phyloP scores from a whole-genome alignment of 1,139 yeast species.

The Kodamaea alishanica region DNA sequence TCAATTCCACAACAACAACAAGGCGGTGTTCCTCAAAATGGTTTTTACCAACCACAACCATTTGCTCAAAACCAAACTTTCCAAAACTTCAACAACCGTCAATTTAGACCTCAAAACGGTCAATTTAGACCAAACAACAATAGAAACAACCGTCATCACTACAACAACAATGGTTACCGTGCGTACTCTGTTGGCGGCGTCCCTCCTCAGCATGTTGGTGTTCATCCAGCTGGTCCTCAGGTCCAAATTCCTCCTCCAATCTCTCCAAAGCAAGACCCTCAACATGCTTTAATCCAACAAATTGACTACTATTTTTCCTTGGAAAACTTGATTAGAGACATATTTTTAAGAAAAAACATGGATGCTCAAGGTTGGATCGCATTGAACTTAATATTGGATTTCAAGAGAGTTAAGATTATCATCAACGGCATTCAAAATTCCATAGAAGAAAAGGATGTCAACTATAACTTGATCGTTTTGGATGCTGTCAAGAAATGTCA shows the following conservation, averaged over 20 bases:
- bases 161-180: constrained; percentile 17
- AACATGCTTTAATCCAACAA: constrained; percentile 56
- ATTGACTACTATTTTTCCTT: constrained; percentile 85
- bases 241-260: constrained; percentile 46
- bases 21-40: constrained; percentile 17
- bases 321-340: constrained; percentile 81
- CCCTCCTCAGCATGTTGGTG: constrained; percentile 12
- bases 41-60: constrained; percentile 27
- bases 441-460: constrained; percentile 23
- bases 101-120: constrained; percentile 16
- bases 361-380: constrained; percentile 69
- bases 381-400: constrained; percentile 58
- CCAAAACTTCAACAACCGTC: constrained; percentile 19
- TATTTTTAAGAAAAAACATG: constrained; percentile 77
- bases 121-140: constrained; percentile 23
- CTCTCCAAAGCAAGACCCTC: constrained; percentile 47
- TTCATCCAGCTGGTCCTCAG: constrained; percentile 18
- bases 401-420: constrained; percentile 67
- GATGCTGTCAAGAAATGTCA: constrained; percentile 34
- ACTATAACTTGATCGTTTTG: constrained; percentile 26
- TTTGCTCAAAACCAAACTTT: constrained; percentile 22
- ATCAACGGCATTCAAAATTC: constrained; percentile 39
- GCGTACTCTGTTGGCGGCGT: constrained; percentile 15
- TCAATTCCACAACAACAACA: constrained; percentile 7
- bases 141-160: constrained; percentile 7